phyloP scores from a whole-genome alignment of 1,284 basidiomycete genomes.

The Cryptococcus jaspeensis region DNA sequence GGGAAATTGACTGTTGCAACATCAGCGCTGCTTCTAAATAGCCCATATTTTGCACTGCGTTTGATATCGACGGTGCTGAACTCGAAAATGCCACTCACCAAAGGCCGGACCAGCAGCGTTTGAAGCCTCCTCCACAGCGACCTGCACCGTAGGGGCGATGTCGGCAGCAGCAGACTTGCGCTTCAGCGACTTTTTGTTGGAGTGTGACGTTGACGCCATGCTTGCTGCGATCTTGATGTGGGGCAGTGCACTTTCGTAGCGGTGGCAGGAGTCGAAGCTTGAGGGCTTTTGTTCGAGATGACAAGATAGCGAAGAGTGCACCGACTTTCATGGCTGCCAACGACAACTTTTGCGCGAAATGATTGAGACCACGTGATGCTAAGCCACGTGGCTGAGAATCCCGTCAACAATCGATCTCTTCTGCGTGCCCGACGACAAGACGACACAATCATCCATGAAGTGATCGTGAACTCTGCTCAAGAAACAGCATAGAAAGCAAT shows the following conservation, averaged over 20 bases:
- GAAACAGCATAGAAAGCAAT: neutral
- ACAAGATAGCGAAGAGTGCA: neutral
- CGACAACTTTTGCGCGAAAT: slow-evolving; percentile 10
- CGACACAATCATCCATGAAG: no score
- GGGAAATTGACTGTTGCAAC: slow-evolving; percentile 68
- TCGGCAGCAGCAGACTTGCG: slow-evolving; percentile 34
- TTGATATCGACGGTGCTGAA: neutral
- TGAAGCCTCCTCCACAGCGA: slow-evolving; percentile 47
- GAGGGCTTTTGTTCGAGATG: neutral
- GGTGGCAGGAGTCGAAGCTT: neutral
- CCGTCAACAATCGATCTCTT: no score
- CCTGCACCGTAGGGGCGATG: slow-evolving; percentile 6
- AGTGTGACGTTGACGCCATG: slow-evolving; percentile 17
- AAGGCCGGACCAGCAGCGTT: slow-evolving; percentile 66
- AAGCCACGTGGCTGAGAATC: neutral
- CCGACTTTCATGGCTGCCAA: neutral
- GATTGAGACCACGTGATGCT: slow-evolving; percentile 5
- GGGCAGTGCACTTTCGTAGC: neutral
- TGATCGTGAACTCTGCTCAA: neutral
- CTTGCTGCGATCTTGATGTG: neutral
- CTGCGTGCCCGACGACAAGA: no score
- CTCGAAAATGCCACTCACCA: slow-evolving; percentile 59
- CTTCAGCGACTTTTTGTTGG: slow-evolving; percentile 32
- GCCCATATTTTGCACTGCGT: slow-evolving; percentile 10
- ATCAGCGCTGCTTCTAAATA: no score